Evolutionary conservation across 257 asterid genomes (phyloP), one percentile per base, ranked within the genome.

Genomic region (Lavandula angustifolia): DNA sequence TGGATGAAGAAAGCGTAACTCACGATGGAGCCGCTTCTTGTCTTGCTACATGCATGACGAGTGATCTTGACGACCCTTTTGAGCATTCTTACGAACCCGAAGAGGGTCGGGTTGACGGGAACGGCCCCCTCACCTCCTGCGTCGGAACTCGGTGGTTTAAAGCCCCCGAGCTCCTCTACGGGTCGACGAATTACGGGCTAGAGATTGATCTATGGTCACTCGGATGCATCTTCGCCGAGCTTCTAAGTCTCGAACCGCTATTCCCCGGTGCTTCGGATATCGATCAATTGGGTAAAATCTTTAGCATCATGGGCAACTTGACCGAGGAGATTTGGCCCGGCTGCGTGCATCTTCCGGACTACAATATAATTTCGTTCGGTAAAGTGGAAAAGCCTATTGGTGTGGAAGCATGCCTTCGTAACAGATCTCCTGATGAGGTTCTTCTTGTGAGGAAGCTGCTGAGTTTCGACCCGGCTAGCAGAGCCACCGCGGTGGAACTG

Each of bases 71-170:
- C 60, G 95, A 89, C 66, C 86, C 91, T 61, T 81, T 69, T 63
- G 83, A 75, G 9, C 76, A 68, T 37, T 52, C 89, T 9, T 84
- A 81, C 6, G 95, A 89, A 68, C 77, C 74, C 3, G 96, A 88
- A 62, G 87, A 79, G 40, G 82, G 70, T 55, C 85, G 68, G 51
- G 79, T 64, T 22, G 79, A 81, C 32, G 87, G 89, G 37, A 76
- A 68, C 16, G 95, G 82, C 12, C 74, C 95, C 48, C 91, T 94
- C 17, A 94, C 99, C 49, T 94, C 97, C 7, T 90, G 96, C 49
- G 95, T 94, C 4, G 99, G 99, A 60, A 90, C 99, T 34, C 90
- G 97, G 14, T 94, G 99, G 99, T 94, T 73, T 64, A 82, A 92
- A 73, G 88, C 96, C 65, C 99, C 99, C 1, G 99, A 94, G 78